Base-by-base conservation (phyloP, 129 eudicot species). In the Flaveria ramosissima region DNA sequence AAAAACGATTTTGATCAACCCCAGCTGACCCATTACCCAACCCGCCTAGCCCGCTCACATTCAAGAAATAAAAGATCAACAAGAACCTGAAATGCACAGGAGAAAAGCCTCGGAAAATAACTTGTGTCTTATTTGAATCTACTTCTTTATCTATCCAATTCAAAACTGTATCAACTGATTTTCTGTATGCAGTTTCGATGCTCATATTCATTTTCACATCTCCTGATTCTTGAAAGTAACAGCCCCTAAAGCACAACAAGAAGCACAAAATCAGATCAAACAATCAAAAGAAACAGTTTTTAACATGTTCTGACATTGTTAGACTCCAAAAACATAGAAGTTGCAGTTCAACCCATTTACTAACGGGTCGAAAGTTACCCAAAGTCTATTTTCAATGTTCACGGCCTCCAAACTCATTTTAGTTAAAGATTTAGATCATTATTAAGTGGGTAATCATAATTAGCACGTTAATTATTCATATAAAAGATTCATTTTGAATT, bases 31-130 rank as follows among this genome's bases (percentile, higher is more conserved):
- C 51, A 30, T 63, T 46, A 76, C 23, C 65, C 52, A 65, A 19
- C 70, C 70, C 19, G 52, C 36, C 14, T 39, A n/a, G 1, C n/a
- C 63, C 15, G 32, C 5, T 27, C 11, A 19, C 64, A 4, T 43
- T 43, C 70, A 21, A 50, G 60, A 57, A 56, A 50, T 36, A 41
- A 63, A 77, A 57, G 16, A 60, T 9, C 12, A 43, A 67, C 27
- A 3, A 5, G 77, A 78, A 93, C 98, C 98, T 88, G 87, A 88
- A 93, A 82, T 93, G 98, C 36, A 93, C 97, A 6, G 98, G 97
- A 84, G 98, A 87, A 86, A 83, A 93, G 84, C 89, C 79, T 69
- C 98, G 85, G 75, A 89, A 91, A 76, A 90, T 27, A 64, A 93
- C 90, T 72, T 84, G 95, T 9, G 97, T 87, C 86, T 84, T 87